These are phyloP conservation scores for Leishmania tropica DNA, from an alignment of 208 protist genomes.

Conservation along the genomic window DNA sequence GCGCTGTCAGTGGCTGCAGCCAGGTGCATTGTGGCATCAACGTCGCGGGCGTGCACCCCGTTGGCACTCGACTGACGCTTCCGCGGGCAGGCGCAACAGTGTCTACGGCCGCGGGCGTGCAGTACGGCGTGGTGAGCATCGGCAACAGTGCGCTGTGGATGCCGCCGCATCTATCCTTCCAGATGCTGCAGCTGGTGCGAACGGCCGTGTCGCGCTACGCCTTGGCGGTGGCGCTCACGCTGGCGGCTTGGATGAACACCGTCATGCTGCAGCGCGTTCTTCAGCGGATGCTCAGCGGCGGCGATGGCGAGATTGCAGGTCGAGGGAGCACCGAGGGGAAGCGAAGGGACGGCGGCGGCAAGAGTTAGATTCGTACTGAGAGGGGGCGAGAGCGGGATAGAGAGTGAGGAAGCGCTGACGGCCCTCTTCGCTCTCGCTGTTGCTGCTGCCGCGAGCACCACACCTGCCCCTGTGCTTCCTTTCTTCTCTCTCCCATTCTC, in stretches of 20 bases:
- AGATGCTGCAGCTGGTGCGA: background rate
- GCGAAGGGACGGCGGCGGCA: background rate
- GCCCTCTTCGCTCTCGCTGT: background rate
- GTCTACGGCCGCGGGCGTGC: slow-evolving; percentile 10
- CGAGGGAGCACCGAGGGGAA: background rate
- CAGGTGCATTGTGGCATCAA: background rate
- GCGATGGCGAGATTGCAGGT: background rate
- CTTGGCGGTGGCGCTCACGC: slow-evolving; percentile 24
- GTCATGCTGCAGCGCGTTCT: slow-evolving; percentile 28
- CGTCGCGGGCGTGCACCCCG: background rate
- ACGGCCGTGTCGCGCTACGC: slow-evolving; percentile 27
- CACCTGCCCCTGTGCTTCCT: background rate
- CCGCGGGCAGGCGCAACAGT: slow-evolving; percentile 13
- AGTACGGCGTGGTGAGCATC: slow-evolving; percentile 31
- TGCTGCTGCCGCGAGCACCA: background rate
- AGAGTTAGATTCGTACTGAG: background rate
- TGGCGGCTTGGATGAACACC: slow-evolving; percentile 34
- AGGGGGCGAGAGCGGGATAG: background rate
- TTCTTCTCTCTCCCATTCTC: background rate
- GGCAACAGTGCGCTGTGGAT: slow-evolving; percentile 10
- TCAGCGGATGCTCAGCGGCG: background rate
- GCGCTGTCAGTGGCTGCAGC: background rate
- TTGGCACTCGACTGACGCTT: slow-evolving; percentile 8
- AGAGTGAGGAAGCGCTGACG: background rate
- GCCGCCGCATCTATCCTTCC: background rate